Percentiles rank a stretch among this genome's conserved stretches.
Conservation (phyloP, 306 rosid species). For the Hippophae rhamnoides region DNA sequence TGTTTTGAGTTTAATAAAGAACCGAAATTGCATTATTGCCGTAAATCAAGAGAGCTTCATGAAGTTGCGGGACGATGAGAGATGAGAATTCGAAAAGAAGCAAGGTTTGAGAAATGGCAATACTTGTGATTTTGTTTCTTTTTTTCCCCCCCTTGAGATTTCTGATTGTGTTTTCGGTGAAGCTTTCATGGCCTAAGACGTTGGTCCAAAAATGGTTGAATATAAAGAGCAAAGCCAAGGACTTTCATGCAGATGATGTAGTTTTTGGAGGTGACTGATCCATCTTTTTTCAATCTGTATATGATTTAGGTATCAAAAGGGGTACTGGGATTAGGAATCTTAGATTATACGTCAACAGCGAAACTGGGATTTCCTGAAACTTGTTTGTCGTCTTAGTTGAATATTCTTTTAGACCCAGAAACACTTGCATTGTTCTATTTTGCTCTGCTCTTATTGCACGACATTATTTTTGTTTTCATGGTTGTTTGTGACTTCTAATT, state of each 20-base stretch:
- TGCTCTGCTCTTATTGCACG: slow-evolving; percentile 18
- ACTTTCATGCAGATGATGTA: slow-evolving; percentile 82
- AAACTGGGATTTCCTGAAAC: slow-evolving; percentile 18
- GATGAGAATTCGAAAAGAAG: slow-evolving; percentile 92
- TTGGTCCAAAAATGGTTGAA: slow-evolving; percentile 98
- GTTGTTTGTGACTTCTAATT: slow-evolving; percentile 2
- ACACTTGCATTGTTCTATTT: slow-evolving; percentile 20
- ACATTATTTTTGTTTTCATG: slow-evolving; percentile 14
- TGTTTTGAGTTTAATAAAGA: not conserved
- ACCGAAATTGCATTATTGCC: slow-evolving; percentile 17
- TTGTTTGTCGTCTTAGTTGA: slow-evolving; percentile 5
- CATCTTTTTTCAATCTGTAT: slow-evolving; percentile 17
- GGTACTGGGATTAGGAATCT: slow-evolving; percentile 25
- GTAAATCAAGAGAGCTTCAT: slow-evolving; percentile 36
- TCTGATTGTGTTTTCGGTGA: slow-evolving; percentile 28
- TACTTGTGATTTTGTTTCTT: slow-evolving; percentile 14
- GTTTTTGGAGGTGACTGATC: slow-evolving; percentile 48
- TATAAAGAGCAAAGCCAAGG: slow-evolving; percentile 78
- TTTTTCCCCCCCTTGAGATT: slow-evolving; percentile 16
- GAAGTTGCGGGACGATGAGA: slow-evolving; percentile 85
- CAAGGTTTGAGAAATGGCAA: slow-evolving; percentile 67
- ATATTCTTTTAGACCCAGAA: not conserved
- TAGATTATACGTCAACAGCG: slow-evolving; percentile 5
- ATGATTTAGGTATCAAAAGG: slow-evolving; percentile 24
- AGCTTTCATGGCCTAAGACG: slow-evolving; percentile 97